Percentiles rank a stretch among this genome's conserved stretches.
These are phyloP conservation scores for Endocarpon pusillum DNA, from an alignment of 495 filamentous ascomycete species.

Conservation along the genomic window DNA sequence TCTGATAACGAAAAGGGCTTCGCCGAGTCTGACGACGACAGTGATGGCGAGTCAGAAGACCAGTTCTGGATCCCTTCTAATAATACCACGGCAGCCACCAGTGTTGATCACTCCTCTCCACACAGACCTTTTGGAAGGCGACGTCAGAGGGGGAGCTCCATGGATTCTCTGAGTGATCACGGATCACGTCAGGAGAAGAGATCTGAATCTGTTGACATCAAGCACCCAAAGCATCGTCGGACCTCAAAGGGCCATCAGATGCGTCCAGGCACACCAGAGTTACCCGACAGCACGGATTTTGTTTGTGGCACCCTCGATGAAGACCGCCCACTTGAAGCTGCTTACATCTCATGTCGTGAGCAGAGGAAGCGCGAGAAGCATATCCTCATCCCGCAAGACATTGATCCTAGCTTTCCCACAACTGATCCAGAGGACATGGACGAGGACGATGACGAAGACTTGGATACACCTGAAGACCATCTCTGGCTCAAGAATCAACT, in stretches of 20 bases:
- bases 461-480: slow-evolving; percentile 17
- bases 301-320: slow-evolving; percentile 95
- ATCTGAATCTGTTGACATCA: slow-evolving; percentile 14
- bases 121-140: slow-evolving; percentile 29
- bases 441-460: slow-evolving; percentile 40
- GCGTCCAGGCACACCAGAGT: slow-evolving; percentile 57
- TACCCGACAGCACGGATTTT: slow-evolving; percentile 95
- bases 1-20: slow-evolving; percentile 95
- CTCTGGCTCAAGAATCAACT: slow-evolving; percentile 1
- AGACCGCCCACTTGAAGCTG: slow-evolving; percentile 82
- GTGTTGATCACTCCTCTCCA: slow-evolving; percentile 30
- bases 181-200: slow-evolving; percentile 17
- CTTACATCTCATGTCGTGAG: slow-evolving; percentile 73
- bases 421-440: slow-evolving; percentile 77
- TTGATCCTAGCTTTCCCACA: slow-evolving; percentile 91
- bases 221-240: slow-evolving; percentile 14
- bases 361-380: slow-evolving; percentile 66
- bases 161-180: slow-evolving; percentile 40
- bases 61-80: slow-evolving; percentile 58
- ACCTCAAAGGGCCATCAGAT: slow-evolving; percentile 35
- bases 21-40: slow-evolving; percentile 72
- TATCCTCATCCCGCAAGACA: slow-evolving; percentile 71
- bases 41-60: slow-evolving; percentile 55
- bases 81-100: slow-evolving; percentile 41
- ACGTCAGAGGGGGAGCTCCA: slow-evolving; percentile 42